These are phyloP conservation scores for Coemansia sp. DNA, from an alignment of 192 early-diverging fungal species.

Conservation along the genomic window DNA sequence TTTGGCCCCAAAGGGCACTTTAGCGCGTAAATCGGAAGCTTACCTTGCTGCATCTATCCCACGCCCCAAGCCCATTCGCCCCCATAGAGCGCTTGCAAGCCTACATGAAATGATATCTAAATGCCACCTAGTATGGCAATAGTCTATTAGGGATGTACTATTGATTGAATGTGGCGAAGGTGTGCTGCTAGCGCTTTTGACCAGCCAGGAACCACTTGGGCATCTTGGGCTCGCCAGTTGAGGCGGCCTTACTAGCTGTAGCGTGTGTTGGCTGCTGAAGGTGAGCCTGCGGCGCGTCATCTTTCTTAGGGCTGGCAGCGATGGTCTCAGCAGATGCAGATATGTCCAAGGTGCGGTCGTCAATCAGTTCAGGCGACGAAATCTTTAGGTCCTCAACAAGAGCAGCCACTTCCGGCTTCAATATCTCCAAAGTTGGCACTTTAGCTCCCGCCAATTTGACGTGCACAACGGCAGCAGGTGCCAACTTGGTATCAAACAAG, in stretches of 20 bases:
- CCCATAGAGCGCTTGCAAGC: not conserved
- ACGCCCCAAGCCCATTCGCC: not conserved
- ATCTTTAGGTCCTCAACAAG: conserved; percentile 15
- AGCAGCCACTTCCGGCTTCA: conserved; percentile 13
- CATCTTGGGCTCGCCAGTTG: conserved; percentile 11
- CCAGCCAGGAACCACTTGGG: conserved; percentile 53
- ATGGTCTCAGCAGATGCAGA: not conserved
- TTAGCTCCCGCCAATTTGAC: conserved; percentile 17
- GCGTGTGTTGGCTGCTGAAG: not conserved
- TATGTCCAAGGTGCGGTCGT: not conserved
- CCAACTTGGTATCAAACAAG: conserved; percentile 32
- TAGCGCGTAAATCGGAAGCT: not conserved
- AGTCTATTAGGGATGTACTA: not conserved
- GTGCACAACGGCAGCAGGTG: conserved; percentile 46
- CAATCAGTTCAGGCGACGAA: not conserved
- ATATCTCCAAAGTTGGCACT: conserved; percentile 10
- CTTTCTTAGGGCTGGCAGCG: not conserved
- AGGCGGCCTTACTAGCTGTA: not conserved
- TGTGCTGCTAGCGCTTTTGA: conserved; percentile 14
- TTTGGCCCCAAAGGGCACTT: no score
- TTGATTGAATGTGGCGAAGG: not conserved
- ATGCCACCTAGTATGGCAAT: no score
- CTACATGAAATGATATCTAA: no score
- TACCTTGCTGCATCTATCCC: no score
- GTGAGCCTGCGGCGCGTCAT: not conserved